phyloP scores from a whole-genome alignment of 179 eudicot species.

The Corrigiola litoralis region DNA sequence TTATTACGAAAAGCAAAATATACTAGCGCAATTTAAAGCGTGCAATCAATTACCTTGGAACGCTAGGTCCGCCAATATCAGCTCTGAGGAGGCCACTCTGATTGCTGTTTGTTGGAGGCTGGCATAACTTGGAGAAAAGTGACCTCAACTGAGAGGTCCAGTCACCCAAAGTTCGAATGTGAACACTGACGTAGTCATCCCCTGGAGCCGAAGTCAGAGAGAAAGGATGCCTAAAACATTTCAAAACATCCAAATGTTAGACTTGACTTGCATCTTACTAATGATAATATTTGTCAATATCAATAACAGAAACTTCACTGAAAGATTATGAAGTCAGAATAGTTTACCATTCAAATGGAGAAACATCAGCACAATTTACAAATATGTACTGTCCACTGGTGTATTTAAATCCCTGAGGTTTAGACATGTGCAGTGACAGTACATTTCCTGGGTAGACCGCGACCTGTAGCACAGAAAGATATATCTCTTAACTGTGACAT shows the following conservation, averaged over 20 bases:
- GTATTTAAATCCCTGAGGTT: constrained; percentile 51
- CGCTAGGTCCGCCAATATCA: constrained; percentile 30
- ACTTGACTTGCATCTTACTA: not conserved
- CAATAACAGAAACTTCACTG: not conserved
- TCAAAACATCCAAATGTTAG: constrained; percentile 4
- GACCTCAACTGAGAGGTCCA: constrained; percentile 54
- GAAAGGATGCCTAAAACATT: constrained; percentile 46
- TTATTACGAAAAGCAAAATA: not conserved
- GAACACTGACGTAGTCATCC: constrained; percentile 50
- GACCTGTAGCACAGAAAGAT: constrained; percentile 20
- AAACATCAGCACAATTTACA: constrained; percentile 56
- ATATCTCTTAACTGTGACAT: not conserved
- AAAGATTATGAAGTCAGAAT: not conserved
- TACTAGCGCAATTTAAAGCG: not conserved
- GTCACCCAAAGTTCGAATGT: constrained; percentile 51
- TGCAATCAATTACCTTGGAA: constrained; percentile 34
- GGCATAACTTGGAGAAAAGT: constrained; percentile 47
- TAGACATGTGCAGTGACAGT: constrained; percentile 39
- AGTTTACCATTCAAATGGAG: constrained; percentile 53
- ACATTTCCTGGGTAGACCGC: constrained; percentile 60
- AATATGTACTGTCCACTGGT: constrained; percentile 58
- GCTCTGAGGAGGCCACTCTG: constrained; percentile 55
- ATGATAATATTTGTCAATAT: not conserved
- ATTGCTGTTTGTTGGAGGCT: constrained; percentile 34
- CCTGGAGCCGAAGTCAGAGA: constrained; percentile 55